Conservation (phyloP, 2,329 filamentous ascomycete genomes). For the Hymenoscyphus infarciens region DNA sequence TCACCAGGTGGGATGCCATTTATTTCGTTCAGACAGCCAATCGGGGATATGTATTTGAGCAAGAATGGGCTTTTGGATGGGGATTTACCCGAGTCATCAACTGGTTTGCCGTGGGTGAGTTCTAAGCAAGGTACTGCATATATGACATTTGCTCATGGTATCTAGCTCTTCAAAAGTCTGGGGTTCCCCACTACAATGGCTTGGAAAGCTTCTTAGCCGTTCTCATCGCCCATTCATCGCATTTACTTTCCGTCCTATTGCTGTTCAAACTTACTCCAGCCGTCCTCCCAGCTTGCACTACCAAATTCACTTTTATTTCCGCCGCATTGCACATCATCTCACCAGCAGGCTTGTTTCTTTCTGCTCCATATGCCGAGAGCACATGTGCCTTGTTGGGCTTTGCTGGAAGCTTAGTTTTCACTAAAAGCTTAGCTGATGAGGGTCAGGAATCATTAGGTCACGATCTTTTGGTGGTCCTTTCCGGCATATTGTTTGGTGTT, state of each 20-base stretch:
- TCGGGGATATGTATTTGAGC: conserved; percentile 68
- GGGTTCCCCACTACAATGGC: conserved; percentile 33
- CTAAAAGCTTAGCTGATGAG: conserved; percentile 42
- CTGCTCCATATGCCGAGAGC: conserved; percentile 79
- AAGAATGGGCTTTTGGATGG: conserved; percentile 81
- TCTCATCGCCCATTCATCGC: conserved; percentile 65
- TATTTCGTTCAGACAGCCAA: conserved; percentile 66
- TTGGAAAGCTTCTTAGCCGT: conserved; percentile 56
- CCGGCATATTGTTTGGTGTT: conserved; percentile 67
- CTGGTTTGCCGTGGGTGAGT: conserved; percentile 26
- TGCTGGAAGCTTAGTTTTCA: conserved; percentile 67
- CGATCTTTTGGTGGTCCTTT: conserved; percentile 52
- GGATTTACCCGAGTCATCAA: conserved; percentile 44
- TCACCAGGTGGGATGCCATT: conserved; percentile 78
- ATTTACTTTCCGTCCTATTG: conserved; percentile 70
- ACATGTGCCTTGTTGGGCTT: conserved; percentile 77
- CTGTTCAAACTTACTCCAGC: conserved; percentile 64
- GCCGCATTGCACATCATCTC: conserved; percentile 77
- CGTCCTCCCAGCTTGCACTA: conserved; percentile 45
- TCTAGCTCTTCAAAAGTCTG: conserved; percentile 30
- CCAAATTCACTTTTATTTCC: conserved; percentile 60
- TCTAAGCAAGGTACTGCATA: not conserved
- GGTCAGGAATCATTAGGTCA: conserved; percentile 32
- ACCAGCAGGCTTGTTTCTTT: conserved; percentile 85
- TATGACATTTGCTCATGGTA: not conserved